A percentile compares a stretch with the other conserved stretches of the same genome.
Conservation (phyloP, 2,329 filamentous ascomycete genomes). For the Neurospora crassa region DNA sequence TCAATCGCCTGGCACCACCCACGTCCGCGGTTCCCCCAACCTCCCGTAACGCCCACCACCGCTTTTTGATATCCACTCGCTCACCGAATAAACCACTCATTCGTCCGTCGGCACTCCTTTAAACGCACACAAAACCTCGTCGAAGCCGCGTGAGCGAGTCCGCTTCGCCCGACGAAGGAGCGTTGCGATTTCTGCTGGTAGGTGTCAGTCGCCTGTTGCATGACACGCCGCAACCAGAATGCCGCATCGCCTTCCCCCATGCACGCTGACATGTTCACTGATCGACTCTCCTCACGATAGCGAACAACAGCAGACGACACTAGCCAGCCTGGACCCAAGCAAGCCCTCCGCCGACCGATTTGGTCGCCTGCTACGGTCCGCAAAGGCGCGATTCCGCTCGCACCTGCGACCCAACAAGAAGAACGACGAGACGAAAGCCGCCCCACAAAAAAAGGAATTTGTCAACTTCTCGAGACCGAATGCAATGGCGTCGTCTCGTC, state of each 20-base stretch:
- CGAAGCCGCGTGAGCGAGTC: neutral
- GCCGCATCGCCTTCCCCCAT: neutral
- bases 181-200: neutral
- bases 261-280: neutral
- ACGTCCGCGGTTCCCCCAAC: neutral
- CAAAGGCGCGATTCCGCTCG: neutral
- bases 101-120: neutral
- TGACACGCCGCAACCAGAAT: neutral
- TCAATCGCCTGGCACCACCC: neutral
- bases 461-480: neutral
- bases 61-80: neutral
- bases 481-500: constrained; percentile 1
- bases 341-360: neutral
- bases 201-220: neutral
- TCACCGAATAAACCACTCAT: constrained; percentile 1
- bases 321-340: neutral
- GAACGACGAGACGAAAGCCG: neutral
- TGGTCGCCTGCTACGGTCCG: neutral
- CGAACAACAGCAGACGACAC: neutral
- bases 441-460: neutral
- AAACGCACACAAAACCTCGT: neutral
- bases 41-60: neutral
- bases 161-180: neutral
- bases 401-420: neutral
- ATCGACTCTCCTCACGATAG: neutral